Conservation (phyloP, 345 rosid species). For the Ricinus communis region DNA sequence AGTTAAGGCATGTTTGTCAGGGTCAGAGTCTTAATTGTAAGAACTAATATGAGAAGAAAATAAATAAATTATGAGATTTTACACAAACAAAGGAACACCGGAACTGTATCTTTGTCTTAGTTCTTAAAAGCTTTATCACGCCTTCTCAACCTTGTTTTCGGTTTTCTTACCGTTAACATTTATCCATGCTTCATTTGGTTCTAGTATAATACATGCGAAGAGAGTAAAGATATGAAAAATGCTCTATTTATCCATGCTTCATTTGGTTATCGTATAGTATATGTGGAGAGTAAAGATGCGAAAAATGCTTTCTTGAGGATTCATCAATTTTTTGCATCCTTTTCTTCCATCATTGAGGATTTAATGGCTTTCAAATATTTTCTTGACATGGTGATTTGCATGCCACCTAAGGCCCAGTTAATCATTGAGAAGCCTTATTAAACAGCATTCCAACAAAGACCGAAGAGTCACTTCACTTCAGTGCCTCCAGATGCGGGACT, state of each 20-base stretch:
- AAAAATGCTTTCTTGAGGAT: background rate
- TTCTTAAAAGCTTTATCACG: background rate
- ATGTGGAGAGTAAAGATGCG: background rate
- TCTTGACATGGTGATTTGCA: conserved; percentile 1
- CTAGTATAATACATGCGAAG: background rate
- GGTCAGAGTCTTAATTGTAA: background rate
- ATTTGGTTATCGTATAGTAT: no score
- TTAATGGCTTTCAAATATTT: conserved; percentile 1
- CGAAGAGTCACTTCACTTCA: conserved; percentile 1
- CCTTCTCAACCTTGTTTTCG: background rate
- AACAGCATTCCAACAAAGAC: conserved; percentile 5
- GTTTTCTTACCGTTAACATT: background rate
- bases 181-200: background rate
- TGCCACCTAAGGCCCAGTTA: background rate
- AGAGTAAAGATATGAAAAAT: background rate
- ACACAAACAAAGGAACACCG: background rate
- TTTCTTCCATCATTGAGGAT: background rate
- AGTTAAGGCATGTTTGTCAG: background rate
- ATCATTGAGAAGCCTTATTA: conserved; percentile 5
- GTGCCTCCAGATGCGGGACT: background rate
- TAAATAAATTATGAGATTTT: background rate
- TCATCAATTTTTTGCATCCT: background rate
- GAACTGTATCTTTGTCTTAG: background rate
- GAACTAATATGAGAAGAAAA: background rate
- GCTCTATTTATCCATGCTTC: no score